Base-by-base conservation (phyloP, 208 protist genomes). In the Leishmania braziliensis region DNA sequence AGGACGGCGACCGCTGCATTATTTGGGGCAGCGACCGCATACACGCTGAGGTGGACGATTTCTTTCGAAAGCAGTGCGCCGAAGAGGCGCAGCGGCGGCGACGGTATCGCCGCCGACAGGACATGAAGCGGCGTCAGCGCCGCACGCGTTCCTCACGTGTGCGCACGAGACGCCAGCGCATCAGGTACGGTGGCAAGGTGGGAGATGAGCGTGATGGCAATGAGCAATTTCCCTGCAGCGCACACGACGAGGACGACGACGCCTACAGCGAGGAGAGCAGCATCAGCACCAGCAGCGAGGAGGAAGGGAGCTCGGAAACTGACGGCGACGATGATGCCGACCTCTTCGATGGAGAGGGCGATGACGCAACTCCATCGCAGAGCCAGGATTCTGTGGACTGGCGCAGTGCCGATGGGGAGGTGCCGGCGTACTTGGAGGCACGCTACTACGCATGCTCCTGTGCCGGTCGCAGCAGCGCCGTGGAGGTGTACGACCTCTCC, bases 401-500 rank as follows among this genome's bases (percentile, higher is more conserved):
- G 92, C 72, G 80, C 26, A 65, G 68, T 12, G 77, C 87, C 60
- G 75, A 86, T 23, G 48, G 36, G 1, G 87, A 86, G 36, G 78
- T 97, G 48, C 90, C 92, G 23, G 76, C 84, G n/a, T 56, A 87
- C 56, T 70, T 96, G 63, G 85, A 91, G 71, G 73, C 60, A 46
- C 75, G 91, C 23, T 97, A 97, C 83, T 92, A 96, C 76, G 83
- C 88, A 39, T 84, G 89, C 43, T 88, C 92, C 58, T 85, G 93
- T 66, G 88, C 85, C 10, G 92, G 93, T 29, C 88, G 89, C 63
- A 96, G 93, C 86, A 92, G 88, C 76, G 93, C 95, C 23, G 78
- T 96, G 26, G 91, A 95, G 74, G 76, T 89, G 56, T 95, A 96
- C 80, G 95, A 97, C 46, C 81, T 97, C 3, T 89, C 93, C 4